Evolutionary conservation across 352 stramenopile genomes (phyloP), one percentile per base, ranked within the genome.

Genomic region (Blastocystis sp.): DNA sequence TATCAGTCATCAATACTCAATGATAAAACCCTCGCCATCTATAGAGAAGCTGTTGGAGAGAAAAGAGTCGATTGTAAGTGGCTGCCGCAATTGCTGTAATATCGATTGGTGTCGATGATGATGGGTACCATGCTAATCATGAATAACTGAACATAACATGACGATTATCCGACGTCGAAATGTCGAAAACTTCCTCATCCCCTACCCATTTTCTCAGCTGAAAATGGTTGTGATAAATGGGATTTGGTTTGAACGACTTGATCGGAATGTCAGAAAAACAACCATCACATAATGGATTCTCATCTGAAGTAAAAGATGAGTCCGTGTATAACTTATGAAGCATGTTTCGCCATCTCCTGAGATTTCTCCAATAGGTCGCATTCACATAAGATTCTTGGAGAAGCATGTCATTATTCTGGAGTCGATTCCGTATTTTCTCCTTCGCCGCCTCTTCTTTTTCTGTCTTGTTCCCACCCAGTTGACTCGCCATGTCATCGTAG

Each of bases 61-160:
- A 81, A 37, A 81, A 81, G 3, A 81, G 20, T 30, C 70, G 70
- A 47, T 81, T 81, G 45, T 81, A 81, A 18, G 70, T 81, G 0
- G 70, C 70, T 63, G 70, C 70, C 16, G 70, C 70, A n/a, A 81
- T 81, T 9, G 41, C 70, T 0, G 70, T 81, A 8, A 81, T 47
- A 41, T 81, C 34, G 0, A 64, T n/a, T 13, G 45, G n/a, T 18
- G 18, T 24, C 2, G 43, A 39, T 26, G 20, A 3, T 5, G n/a
- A n/a, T 24, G 66, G 39, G n/a, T 24, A 78, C 7, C 43, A 16
- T 6, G 39, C 66, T 78, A 78, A 13, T 30, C 20, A 9, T 47
- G 30, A 78, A 55, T 26, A 53, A 53, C 64, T 41, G 39, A 78
- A n/a, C 20, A 13, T 39, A 20, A n/a, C n/a, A 26, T 11, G 54